Base-by-base conservation (phyloP, 2,329 filamentous ascomycete genomes). In the Metarhizium brunneum region DNA sequence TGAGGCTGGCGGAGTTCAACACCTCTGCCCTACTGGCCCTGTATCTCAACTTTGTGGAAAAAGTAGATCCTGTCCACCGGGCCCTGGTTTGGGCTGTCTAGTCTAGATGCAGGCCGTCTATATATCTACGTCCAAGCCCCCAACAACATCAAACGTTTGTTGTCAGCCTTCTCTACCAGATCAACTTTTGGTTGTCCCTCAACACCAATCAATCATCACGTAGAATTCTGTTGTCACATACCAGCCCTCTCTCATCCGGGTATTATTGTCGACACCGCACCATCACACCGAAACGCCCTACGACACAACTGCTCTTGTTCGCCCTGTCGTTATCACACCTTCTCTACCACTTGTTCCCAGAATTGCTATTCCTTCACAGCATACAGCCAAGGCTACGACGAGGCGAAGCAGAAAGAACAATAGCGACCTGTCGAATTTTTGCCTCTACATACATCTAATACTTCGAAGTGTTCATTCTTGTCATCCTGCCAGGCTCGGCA, bases 91-190 rank as follows among this genome's bases (percentile, higher is more conserved):
- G 45, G 52, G 25, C 25, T 4, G 3, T 25, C 52, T 42, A 40
- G 45, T 38, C 45, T 54, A 29, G 52, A 58, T 56, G 53, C 55
- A 50, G 30, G 16, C 43, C 45, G 54, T 52, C 54, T 58, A 56
- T 58, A 56, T 58, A 61, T 58, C 57, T 61, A 58, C 45, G 52
- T 57, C 20, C 53, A 53, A 56, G 58, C 57, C 59, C 59, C 59
- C 59, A 58, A 58, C 57, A 30, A 14, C 45, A 25, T 53, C 3
- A 50, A 25, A 35, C 20, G 14, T 11, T 38, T n/a, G 11, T 25
- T 18, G 14, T 47, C 49, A 49, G 47, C 51, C 51, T 49, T 57
- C 40, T 51, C 25, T 42, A 16, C 8, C 18, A 52, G 18, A 5
- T 38, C 10, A 53, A 11, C 29, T 43, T 29, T 38, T 29, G 6